Percentiles rank a stretch among this genome's conserved stretches.
Evolutionary conservation across 345 rosid genomes (phyloP).

Genomic region (Bretschneidera sinensis): DNA sequence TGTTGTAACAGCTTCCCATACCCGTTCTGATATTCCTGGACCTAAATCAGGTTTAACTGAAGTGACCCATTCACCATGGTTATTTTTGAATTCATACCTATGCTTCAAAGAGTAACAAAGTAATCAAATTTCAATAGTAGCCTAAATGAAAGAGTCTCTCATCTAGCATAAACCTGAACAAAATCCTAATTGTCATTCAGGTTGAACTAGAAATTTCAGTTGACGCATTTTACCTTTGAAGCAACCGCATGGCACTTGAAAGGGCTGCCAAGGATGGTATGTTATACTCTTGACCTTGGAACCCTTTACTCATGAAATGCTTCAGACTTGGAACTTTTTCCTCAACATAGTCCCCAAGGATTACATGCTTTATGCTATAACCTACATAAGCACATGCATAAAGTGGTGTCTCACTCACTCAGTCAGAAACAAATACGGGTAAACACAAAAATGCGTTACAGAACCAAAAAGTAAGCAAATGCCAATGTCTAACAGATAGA

Average conservation of each 20-base stretch:
- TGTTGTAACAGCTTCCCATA: conserved; percentile 53
- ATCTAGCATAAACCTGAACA: too few species aligned
- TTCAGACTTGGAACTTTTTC: conserved; percentile 64
- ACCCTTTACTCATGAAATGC: conserved; percentile 46
- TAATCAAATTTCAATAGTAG: too few species aligned
- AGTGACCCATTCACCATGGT: conserved; percentile 71
- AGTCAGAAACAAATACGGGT: background rate
- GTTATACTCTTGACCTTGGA: conserved; percentile 28
- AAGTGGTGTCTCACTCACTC: too few species aligned
- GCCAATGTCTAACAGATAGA: too few species aligned
- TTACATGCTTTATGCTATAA: conserved; percentile 37
- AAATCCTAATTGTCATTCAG: background rate
- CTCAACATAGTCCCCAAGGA: conserved; percentile 57
- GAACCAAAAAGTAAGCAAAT: too few species aligned
- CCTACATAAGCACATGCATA: conserved; percentile 28
- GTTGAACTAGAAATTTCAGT: background rate
- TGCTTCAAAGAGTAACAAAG: conserved; percentile 9
- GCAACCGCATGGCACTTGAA: conserved; percentile 64
- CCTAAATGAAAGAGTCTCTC: too few species aligned
- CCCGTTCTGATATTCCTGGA: conserved; percentile 56
- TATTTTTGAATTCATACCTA: conserved; percentile 81
- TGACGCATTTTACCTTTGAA: conserved; percentile 45
- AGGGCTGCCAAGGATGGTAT: conserved; percentile 75
- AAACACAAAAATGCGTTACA: background rate
- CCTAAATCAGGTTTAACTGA: conserved; percentile 67